These are phyloP conservation scores for Thelonectria olida DNA, from an alignment of 2,329 filamentous ascomycete species.

Conservation along the genomic window DNA sequence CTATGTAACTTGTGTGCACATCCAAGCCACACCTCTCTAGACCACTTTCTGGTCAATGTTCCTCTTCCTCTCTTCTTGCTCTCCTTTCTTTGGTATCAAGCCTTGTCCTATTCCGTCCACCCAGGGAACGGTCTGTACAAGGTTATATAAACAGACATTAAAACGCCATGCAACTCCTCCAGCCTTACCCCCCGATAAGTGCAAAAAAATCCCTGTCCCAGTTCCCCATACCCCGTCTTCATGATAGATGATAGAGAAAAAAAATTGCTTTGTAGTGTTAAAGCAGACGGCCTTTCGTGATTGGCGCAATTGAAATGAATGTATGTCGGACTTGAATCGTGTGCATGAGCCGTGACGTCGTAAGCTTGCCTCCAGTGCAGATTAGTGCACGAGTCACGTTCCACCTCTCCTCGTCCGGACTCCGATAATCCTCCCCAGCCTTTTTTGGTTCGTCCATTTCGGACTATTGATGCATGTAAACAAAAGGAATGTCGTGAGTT, in stretches of 20 bases:
- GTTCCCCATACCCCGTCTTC: constrained; percentile 32
- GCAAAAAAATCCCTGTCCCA: constrained; percentile 25
- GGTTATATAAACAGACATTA: constrained; percentile 32
- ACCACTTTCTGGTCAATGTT: constrained; percentile 29
- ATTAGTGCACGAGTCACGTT: constrained; percentile 21
- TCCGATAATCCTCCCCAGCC: constrained; percentile 28
- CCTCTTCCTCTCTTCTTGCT: constrained; percentile 17
- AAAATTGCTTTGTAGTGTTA: constrained; percentile 16
- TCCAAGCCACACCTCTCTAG: constrained; percentile 14
- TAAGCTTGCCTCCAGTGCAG: constrained; percentile 22
- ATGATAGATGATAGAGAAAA: constrained; percentile 20
- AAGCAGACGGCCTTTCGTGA: constrained; percentile 25
- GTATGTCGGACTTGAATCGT: constrained; percentile 14
- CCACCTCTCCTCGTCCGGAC: constrained; percentile 14
- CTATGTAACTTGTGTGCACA: constrained; percentile 21
- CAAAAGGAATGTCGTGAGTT: constrained; percentile 39
- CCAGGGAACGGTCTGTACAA: constrained; percentile 38
- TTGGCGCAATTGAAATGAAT: constrained; percentile 18
- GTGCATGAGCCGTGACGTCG: constrained; percentile 12
- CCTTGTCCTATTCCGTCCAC: constrained; percentile 33
- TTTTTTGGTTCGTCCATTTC: constrained; percentile 29
- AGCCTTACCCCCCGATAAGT: constrained; percentile 32
- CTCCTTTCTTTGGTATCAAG: constrained; percentile 40
- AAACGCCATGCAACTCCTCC: constrained; percentile 42
- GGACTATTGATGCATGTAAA: constrained; percentile 34